phyloP scores from a whole-genome alignment of 2,329 filamentous ascomycete species.

The Pseudogymnoascus sp. region DNA sequence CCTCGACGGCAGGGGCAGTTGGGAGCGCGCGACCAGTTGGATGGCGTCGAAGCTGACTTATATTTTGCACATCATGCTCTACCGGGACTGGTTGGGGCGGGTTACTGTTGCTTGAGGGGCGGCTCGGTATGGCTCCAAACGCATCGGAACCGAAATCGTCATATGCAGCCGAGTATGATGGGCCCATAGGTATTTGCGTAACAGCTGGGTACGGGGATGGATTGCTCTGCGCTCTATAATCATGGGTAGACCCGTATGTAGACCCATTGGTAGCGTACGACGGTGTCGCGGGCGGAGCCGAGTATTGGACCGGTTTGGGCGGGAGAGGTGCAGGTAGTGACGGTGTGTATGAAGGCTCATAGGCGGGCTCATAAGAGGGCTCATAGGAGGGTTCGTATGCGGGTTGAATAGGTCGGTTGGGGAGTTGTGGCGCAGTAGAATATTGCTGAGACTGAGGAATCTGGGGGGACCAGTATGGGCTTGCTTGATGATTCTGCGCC shows the following conservation, averaged over 20 bases:
- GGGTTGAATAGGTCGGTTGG: constrained; percentile 18
- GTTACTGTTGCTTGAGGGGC: constrained; percentile 15
- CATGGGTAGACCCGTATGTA: constrained; percentile 15
- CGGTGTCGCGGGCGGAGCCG: constrained; percentile 15
- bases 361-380: constrained; percentile 13
- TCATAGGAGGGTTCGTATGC: constrained; percentile 3
- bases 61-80: constrained; percentile 11
- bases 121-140: constrained; percentile 18
- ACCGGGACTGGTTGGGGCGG: constrained; percentile 12
- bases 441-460: constrained; percentile 17
- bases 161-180: constrained; percentile 14
- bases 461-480: background rate
- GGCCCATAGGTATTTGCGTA: constrained; percentile 11
- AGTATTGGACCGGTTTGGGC: constrained; percentile 19
- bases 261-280: constrained; percentile 24
- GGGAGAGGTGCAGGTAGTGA: constrained; percentile 20
- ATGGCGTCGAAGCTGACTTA: constrained; percentile 23
- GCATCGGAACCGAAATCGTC: constrained; percentile 15
- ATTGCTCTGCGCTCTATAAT: constrained; percentile 18
- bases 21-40: constrained; percentile 27
- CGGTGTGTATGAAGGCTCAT: constrained; percentile 20
- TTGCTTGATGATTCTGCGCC: background rate
- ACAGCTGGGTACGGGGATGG: constrained; percentile 18
- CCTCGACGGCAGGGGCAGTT: constrained; percentile 23
- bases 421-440: constrained; percentile 16